Evolutionary conservation across 2,329 filamentous ascomycete species (phyloP), one percentile per base, ranked within the genome.

Genomic region (Penicillium sp.): DNA sequence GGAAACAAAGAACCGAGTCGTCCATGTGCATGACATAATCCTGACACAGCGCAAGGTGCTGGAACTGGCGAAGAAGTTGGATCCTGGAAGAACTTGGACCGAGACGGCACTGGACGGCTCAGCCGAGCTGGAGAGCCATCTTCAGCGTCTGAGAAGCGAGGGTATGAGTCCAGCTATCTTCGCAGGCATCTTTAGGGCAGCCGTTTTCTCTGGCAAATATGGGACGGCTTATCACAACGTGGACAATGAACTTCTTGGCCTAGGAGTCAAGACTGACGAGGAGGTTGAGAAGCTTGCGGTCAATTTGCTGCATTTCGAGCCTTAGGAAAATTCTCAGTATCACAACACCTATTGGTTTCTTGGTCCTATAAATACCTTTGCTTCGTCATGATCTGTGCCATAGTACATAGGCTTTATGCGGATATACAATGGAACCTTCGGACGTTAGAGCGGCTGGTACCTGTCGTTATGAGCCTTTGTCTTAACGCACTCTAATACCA

Each of bases 231-330:
- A 60, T 50, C 23, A 15, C 13, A n/a, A 17, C 7, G 51, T 56
- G 2, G 58, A 60, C 50, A 60, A 60, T 60, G 58, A 60, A 46
- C 50, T 56, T 13, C 17, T 60, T 13, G 58, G 58, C 1, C 7
- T 60, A 11, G 51, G 26, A 13, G 5, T 50, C 9, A 35, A 56
- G 45, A 51, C 31, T 51, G 52, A 60, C n/a, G 7, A 38, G n/a
- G 52, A 56, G 23, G 17, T 57, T 5, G 35, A 57, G 21, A 21
- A 44, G 23, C 19, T 50, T 21, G 46, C 46, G 31, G 8, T 5
- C 5, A 1, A 21, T 6, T 26, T 56, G 31, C 13, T 48, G 21
- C 35, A 21, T 23, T 3, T 7, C 6, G 26, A 54, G 21, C 6
- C 8, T 46, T 4, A n/a, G 13, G 3, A 41, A 41, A 6, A 5